phyloP scores from a whole-genome alignment of 768 basidiomycete genomes.

The Terana coerulea region DNA sequence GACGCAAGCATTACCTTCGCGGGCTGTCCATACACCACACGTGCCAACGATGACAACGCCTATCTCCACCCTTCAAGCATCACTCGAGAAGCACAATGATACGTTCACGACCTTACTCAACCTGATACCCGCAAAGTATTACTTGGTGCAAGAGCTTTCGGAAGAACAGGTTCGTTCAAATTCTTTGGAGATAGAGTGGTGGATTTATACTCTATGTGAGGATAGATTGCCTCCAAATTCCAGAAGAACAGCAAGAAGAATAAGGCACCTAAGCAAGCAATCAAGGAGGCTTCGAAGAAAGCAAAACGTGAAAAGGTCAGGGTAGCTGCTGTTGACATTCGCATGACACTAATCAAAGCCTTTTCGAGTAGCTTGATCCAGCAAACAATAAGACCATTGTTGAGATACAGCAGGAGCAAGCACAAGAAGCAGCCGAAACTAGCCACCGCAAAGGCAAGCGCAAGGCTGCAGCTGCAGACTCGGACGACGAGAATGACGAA shows the following conservation, averaged over 20 bases:
- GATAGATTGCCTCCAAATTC: conserved; percentile 59
- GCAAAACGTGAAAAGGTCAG: conserved; percentile 82
- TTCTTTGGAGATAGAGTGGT: not conserved
- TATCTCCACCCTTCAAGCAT: conserved; percentile 44
- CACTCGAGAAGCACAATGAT: conserved; percentile 80
- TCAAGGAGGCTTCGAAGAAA: conserved; percentile 87
- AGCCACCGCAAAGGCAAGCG: conserved; percentile 43
- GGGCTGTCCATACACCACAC: too few species aligned
- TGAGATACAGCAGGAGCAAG: conserved; percentile 66
- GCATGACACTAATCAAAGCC: not conserved
- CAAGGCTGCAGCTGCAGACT: conserved; percentile 34
- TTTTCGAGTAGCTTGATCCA: conserved; percentile 75
- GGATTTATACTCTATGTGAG: not conserved
- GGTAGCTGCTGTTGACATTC: too few species aligned
- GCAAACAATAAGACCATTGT: conserved; percentile 78
- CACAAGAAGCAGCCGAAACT: conserved; percentile 9
- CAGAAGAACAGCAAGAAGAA: conserved; percentile 85
- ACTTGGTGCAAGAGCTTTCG: conserved; percentile 63
- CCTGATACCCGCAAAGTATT: conserved; percentile 89
- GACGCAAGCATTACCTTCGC: too few species aligned
- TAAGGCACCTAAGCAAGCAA: conserved; percentile 73
- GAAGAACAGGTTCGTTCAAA: conserved; percentile 56
- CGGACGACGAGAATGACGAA: conserved; percentile 29
- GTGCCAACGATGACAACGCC: conserved; percentile 48
- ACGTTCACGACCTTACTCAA: conserved; percentile 80